Conservation (phyloP, 805 yeast species). For the Wickerhamomyces queroliae region DNA sequence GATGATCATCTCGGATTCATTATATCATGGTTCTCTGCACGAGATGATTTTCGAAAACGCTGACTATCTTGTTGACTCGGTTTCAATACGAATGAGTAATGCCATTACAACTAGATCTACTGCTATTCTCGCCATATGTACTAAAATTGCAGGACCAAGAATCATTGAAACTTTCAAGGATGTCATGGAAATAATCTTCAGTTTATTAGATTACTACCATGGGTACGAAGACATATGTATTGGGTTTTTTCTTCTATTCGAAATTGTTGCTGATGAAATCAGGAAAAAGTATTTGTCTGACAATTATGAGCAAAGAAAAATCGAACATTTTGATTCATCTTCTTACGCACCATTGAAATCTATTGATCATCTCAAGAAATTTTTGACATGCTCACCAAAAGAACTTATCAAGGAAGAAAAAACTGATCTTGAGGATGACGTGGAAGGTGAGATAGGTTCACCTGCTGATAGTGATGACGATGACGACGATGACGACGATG, state of each 20-base stretch:
- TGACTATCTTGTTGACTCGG: slow-evolving; percentile 76
- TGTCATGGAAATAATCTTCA: slow-evolving; percentile 66
- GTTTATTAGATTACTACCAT: slow-evolving; percentile 76
- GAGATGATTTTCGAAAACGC: slow-evolving; percentile 57
- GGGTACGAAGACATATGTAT: slow-evolving; percentile 70
- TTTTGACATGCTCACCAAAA: slow-evolving; percentile 36
- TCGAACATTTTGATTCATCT: slow-evolving; percentile 20
- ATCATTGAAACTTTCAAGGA: slow-evolving; percentile 66
- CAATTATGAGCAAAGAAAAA: slow-evolving; percentile 13
- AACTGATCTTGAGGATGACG: slow-evolving; percentile 32
- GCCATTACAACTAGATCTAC: slow-evolving; percentile 72
- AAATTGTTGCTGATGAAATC: slow-evolving; percentile 48
- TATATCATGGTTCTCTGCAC: slow-evolving; percentile 53
- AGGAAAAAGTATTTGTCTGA: slow-evolving; percentile 28
- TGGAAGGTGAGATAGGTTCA: slow-evolving; percentile 30
- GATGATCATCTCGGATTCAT: slow-evolving; percentile 39
- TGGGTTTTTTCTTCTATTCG: slow-evolving; percentile 69
- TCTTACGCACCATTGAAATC: slow-evolving; percentile 22
- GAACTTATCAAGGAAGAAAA: slow-evolving; percentile 40
- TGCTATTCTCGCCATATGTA: slow-evolving; percentile 61
- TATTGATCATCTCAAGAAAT: too few relatives aligned
- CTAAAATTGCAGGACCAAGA: slow-evolving; percentile 63
- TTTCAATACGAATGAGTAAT: slow-evolving; percentile 65
- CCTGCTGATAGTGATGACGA: slow-evolving; percentile 30
- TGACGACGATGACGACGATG: slow-evolving; percentile 21